phyloP scores from a whole-genome alignment of 176 grass and related monocot species.

The Pharus latifolius region DNA sequence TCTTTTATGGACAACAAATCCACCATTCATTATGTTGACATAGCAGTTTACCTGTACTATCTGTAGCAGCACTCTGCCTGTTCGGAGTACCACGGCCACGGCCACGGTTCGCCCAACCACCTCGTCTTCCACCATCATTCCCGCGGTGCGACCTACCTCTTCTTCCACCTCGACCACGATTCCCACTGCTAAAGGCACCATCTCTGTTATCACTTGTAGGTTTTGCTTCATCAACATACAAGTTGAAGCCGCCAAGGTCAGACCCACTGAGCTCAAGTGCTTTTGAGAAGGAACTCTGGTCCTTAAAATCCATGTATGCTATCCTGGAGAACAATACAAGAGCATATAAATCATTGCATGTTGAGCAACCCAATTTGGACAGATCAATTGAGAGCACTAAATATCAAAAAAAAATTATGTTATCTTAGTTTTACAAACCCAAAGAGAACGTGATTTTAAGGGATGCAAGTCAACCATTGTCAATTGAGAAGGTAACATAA shows the following conservation, averaged over 20 bases:
- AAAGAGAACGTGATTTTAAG: no score
- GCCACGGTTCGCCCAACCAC: constrained; percentile 5
- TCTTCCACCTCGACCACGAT: background rate
- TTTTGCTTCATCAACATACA: constrained; percentile 52
- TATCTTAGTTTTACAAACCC: no score
- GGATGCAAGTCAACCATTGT: no score
- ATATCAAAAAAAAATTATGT: background rate
- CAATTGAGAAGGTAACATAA: no score
- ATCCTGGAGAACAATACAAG: constrained; percentile 32
- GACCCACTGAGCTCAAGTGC: constrained; percentile 46
- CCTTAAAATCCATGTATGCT: constrained; percentile 60
- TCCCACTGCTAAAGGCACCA: constrained; percentile 5
- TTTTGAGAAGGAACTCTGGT: constrained; percentile 33
- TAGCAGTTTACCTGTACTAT: constrained; percentile 36
- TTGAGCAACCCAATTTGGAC: background rate
- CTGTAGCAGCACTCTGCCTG: constrained; percentile 26
- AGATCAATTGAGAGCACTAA: background rate
- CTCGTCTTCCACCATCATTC: background rate
- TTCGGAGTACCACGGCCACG: background rate
- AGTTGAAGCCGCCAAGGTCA: constrained; percentile 39
- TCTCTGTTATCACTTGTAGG: constrained; percentile 35
- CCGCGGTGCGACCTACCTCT: no score
- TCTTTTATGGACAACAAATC: no score
- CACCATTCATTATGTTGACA: background rate
- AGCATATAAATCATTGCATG: no score